Percentiles rank a stretch among this genome's conserved stretches.
Conservation (phyloP, 768 basidiomycete genomes). For the Kockovaella imperatae region DNA sequence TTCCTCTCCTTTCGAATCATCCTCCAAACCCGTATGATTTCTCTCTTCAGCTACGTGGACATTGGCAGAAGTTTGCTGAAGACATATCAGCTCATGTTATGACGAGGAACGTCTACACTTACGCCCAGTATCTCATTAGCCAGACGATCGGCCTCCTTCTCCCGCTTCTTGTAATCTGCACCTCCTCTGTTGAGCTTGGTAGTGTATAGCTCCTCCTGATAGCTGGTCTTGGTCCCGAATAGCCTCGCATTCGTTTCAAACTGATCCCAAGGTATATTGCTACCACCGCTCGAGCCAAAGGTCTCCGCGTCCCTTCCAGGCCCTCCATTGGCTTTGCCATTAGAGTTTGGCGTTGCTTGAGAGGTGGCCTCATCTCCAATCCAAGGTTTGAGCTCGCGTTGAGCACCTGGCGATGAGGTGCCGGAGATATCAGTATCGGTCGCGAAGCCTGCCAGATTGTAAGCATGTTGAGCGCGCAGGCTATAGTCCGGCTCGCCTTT, state of each 20-base stretch:
- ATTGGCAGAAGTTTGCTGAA: conserved; percentile 52
- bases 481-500: conserved; percentile 14
- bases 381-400: conserved; percentile 39
- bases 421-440: conserved; percentile 39
- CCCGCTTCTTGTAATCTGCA: conserved; percentile 79
- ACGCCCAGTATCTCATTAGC: conserved; percentile 88
- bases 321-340: background rate
- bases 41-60: conserved; percentile 87
- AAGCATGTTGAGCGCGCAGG: background rate
- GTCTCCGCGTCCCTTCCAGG: conserved; percentile 30
- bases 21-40: conserved; percentile 46
- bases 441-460: conserved; percentile 18
- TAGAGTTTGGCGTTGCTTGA: conserved; percentile 5
- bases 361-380: conserved; percentile 5
- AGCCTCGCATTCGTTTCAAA: conserved; percentile 50
- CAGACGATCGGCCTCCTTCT: conserved; percentile 75
- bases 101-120: conserved; percentile 35
- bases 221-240: conserved; percentile 84
- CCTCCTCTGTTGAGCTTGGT: conserved; percentile 80
- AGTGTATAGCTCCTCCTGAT: conserved; percentile 90
- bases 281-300: conserved; percentile 18
- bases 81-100: conserved; percentile 2
- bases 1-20: conserved; percentile 84
- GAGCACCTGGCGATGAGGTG: conserved; percentile 2
- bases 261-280: conserved; percentile 36